Evolutionary conservation across 139 green algal species (phyloP), one percentile per base, ranked within the genome.

Genomic region (Marvania coccoides): DNA sequence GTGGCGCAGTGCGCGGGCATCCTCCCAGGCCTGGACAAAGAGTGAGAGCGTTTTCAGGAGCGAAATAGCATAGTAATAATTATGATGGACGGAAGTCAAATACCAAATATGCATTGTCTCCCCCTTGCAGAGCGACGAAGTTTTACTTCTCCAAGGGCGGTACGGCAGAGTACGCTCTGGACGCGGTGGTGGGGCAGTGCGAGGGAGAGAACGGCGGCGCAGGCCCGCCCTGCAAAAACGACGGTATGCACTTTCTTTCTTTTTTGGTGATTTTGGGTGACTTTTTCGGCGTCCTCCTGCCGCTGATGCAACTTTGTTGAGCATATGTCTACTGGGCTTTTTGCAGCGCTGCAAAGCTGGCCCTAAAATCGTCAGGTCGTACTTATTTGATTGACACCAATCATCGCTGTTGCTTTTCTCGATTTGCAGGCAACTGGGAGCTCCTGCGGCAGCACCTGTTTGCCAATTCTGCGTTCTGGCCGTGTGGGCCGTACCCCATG

Each of bases 361-460:
- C n/a, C n/a, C n/a, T n/a, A n/a, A n/a, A n/a, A n/a, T n/a, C n/a
- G n/a, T n/a, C n/a, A n/a, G n/a, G n/a, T n/a, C n/a, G n/a, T n/a
- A n/a, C n/a, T n/a, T n/a, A n/a, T n/a, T n/a, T n/a, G n/a, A n/a
- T n/a, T n/a, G n/a, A n/a, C n/a, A n/a, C n/a, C n/a, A n/a, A n/a
- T n/a, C n/a, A n/a, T n/a, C n/a, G 42, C 13, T 0, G 13, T 26
- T 47, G 9, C 2, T 12, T 30, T 2, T 46, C 14, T 63, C 7
- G 15, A 29, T 15, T 63, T 65, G 19, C 59, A 68, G 68, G 67
- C 42, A 29, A 72, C 39, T 77, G 62, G 39, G 61, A 77, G 33
- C 46, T 68, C 19, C 37, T 77, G 36, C 53, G 70, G 5, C 51
- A 72, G 67, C 30, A 66, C 35, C 55, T 77, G 15, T 77, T 77